These are phyloP conservation scores for Gonium pectorale DNA, from an alignment of 139 green algal species.

Conservation along the genomic window DNA sequence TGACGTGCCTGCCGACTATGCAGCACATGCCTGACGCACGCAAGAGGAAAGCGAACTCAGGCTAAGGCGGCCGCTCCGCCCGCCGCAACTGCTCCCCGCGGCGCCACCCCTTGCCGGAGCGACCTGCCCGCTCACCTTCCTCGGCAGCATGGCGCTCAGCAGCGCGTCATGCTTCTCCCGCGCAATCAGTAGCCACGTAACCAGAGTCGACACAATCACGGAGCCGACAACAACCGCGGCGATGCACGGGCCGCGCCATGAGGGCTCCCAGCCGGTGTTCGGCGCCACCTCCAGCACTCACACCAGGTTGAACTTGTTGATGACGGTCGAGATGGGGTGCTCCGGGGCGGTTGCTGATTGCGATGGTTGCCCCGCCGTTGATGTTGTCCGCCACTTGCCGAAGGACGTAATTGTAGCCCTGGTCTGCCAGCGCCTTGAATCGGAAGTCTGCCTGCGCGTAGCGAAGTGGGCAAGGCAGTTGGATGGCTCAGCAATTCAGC, in stretches of 20 bases:
- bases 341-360: background rate
- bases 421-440: background rate
- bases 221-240: slow-evolving; percentile 48
- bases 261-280: slow-evolving; percentile 23
- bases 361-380: slow-evolving; percentile 6
- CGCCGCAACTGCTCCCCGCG: too few species aligned
- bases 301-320: slow-evolving; percentile 27
- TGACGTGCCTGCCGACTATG: too few species aligned
- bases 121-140: slow-evolving; percentile 3
- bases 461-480: too few species aligned
- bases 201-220: slow-evolving; percentile 25
- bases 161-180: slow-evolving; percentile 37
- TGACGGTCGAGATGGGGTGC: background rate
- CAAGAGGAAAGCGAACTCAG: too few species aligned
- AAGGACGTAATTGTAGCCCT: slow-evolving; percentile 24
- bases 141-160: slow-evolving; percentile 38
- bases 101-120: too few species aligned
- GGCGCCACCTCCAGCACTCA: slow-evolving; percentile 53
- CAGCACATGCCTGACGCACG: too few species aligned
- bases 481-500: too few species aligned
- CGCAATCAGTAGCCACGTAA: slow-evolving; percentile 44
- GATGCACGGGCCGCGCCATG: slow-evolving; percentile 41
- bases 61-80: too few species aligned
- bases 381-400: background rate
- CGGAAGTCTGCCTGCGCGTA: background rate